These are phyloP conservation scores for Ocimum tenuiflorum DNA, from an alignment of 257 asterid genomes.

Conservation along the genomic window DNA sequence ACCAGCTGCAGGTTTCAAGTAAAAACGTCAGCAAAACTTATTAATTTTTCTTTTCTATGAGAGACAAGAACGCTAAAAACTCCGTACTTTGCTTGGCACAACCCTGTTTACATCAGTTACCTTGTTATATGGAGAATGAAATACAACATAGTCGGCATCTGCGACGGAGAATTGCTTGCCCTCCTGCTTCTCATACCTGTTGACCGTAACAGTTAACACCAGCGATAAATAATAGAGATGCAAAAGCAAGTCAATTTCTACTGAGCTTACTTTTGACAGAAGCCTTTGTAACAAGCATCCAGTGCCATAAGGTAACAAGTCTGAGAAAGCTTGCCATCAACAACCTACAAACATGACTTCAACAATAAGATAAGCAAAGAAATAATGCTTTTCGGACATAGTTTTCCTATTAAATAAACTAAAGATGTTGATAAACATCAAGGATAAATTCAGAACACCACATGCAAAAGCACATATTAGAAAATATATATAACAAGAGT, in stretches of 20 bases:
- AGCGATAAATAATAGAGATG: not conserved
- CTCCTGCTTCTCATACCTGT: constrained; percentile 71
- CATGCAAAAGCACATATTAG: not conserved
- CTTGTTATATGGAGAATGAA: constrained; percentile 99
- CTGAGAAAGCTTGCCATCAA: constrained; percentile 98
- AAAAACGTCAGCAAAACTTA: not conserved
- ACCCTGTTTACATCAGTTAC: constrained; percentile 32
- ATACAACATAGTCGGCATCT: constrained; percentile 77
- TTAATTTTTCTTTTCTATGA: not conserved
- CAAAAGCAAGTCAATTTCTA: not conserved
- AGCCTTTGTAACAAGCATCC: constrained; percentile 83
- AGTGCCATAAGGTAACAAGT: constrained; percentile 98
- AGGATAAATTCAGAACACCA: not conserved
- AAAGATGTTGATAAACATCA: not conserved
- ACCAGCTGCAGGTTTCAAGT: constrained; percentile 68
- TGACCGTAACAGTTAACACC: constrained; percentile 17
- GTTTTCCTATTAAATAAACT: not conserved
- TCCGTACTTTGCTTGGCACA: not conserved
- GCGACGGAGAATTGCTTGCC: constrained; percentile 76
- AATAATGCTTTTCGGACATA: not conserved
- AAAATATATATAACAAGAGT: constrained; percentile 9
- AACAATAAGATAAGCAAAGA: constrained; percentile 14
- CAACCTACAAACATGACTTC: constrained; percentile 52
- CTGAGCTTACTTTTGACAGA: constrained; percentile 61
- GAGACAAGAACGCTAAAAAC: too few relatives aligned